These are phyloP conservation scores for Ogataea nakhonphanomensis DNA, from an alignment of 805 yeast species.

Conservation along the genomic window DNA sequence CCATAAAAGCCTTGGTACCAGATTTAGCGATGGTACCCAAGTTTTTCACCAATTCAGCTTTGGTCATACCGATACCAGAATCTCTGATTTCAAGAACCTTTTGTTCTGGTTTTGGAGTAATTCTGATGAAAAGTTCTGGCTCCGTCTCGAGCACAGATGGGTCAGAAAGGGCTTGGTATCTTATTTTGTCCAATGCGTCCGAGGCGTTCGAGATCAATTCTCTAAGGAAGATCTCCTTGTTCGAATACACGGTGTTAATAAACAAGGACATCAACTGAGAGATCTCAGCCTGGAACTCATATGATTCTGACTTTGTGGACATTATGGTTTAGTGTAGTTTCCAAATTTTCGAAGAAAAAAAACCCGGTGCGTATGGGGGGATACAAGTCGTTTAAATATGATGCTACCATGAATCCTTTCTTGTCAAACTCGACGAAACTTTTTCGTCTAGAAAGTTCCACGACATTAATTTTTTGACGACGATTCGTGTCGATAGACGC, in stretches of 20 bases:
- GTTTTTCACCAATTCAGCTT: constrained; percentile 97
- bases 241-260: constrained; percentile 99
- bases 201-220: constrained; percentile 98
- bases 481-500: constrained; percentile 8
- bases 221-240: constrained; percentile 98
- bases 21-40: constrained; percentile 99
- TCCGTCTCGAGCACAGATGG: constrained; percentile 90
- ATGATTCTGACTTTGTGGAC: constrained; percentile 60
- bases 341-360: constrained; percentile 7
- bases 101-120: constrained; percentile 93
- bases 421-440: constrained; percentile 9
- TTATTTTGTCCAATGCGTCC: constrained; percentile 97
- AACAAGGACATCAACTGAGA: constrained; percentile 99
- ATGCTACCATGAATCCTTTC: constrained; percentile 5
- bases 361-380: constrained; percentile 2
- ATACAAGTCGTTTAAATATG: constrained; percentile 5
- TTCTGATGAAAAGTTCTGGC: constrained; percentile 95
- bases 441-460: constrained; percentile 21
- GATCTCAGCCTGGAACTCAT: constrained; percentile 99
- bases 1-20: constrained; percentile 99
- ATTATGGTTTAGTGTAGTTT: constrained; percentile 17
- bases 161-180: constrained; percentile 94
- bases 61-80: constrained; percentile 99
- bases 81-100: constrained; percentile 96
- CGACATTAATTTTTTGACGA: not conserved